Conservation (phyloP, 768 basidiomycete genomes). For the Suillus lakei region DNA sequence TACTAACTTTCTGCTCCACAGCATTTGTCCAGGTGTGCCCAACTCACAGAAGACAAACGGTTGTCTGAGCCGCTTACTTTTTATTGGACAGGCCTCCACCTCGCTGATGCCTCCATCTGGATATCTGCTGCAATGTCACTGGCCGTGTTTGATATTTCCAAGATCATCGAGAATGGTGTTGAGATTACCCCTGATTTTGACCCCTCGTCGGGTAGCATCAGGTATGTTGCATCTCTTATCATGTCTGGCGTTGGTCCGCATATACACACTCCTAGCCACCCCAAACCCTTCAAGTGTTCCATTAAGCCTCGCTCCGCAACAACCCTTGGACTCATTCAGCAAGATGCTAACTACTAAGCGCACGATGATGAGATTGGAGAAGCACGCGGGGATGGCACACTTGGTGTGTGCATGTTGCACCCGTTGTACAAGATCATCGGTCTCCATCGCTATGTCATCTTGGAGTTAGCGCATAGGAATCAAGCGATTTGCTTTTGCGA, state of each 20-base stretch:
- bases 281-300: slow-evolving; percentile 32
- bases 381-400: no score
- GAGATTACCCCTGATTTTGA: slow-evolving; percentile 48
- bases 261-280: background rate
- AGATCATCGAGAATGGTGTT: slow-evolving; percentile 27
- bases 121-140: slow-evolving; percentile 41
- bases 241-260: background rate
- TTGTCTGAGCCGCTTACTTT: slow-evolving; percentile 21
- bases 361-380: background rate
- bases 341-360: background rate
- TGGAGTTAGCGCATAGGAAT: background rate
- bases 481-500: background rate
- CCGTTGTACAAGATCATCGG: background rate
- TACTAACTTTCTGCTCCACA: background rate
- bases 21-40: background rate
- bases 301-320: background rate
- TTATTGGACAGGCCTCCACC: slow-evolving; percentile 46
- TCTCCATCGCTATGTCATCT: background rate
- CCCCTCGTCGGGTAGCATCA: slow-evolving; percentile 42
- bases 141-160: slow-evolving; percentile 44
- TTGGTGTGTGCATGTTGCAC: background rate
- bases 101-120: slow-evolving; percentile 50
- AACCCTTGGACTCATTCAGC: background rate
- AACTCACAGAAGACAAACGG: background rate
- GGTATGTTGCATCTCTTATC: slow-evolving; percentile 41